Base-by-base conservation (phyloP, 1,284 basidiomycete species). In the Cryptococcus neoformans region DNA sequence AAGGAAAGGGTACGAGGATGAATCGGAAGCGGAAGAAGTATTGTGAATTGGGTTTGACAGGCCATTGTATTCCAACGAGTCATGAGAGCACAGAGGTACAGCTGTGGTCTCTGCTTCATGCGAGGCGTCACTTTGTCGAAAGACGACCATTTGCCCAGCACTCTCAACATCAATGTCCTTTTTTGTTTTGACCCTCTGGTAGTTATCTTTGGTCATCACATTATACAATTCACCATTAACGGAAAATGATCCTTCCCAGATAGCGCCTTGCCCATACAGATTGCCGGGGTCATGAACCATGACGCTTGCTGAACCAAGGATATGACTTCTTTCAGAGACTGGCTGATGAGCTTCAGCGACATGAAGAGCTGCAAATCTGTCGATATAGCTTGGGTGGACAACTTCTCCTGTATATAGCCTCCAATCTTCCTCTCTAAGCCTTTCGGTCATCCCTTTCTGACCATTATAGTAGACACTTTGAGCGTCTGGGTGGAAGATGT, bases 231-330 rank as follows among this genome's bases (percentile, higher is more conserved):
- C 79, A n/a, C 89, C 89, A 49, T 84, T 75, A 14, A 83, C 81
- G 8, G 83, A 82, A 77, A 92, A 92, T 7, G 86, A 84, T 55
- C 90, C 90, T 69, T 92, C 88, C 69, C 86, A 90, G 3, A 83
- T 72, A 2, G 87, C 86, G 67, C 36, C 80, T 62, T 56, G 80
- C 81, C 51, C 67, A 11, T 72, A 73, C 36, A 78, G 72, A 65
- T 85, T 82, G 38, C 86, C 87, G 63, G 85, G 82, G 64, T 85
- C 74, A 70, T 87, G 84, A 2, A 89, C 81, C 69, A 86, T 84
- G 63, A 89, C 84, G 17, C 85, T 83, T 12, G 87, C 88, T 82
- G 83, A 85, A 17, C 88, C 88, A 8, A 87, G 79, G 48, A 82
- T 81, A 5, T 58, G 62, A 36, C 44, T 53, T 4, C 60, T 54